Base-by-base conservation (phyloP, 441 rosid species). In the Gossypium davidsonii region DNA sequence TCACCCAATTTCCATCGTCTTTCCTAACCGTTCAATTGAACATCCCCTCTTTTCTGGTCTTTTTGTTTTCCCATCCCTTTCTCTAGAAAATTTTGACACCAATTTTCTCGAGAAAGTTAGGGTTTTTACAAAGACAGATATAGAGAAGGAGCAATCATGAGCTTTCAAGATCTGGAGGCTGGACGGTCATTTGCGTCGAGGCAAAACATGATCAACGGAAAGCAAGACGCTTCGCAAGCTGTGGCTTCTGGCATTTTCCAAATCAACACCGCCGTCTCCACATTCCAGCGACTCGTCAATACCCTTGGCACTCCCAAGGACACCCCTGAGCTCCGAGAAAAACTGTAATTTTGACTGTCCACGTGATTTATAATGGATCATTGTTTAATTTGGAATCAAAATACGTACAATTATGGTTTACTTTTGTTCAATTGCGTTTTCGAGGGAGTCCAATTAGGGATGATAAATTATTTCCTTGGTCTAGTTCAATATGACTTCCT, bases 251-350 rank as follows among this genome's bases (percentile, higher is more conserved):
- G 97, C 42, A 88, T 94, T 17, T 94, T 94, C 84, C 97, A 90
- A 90, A 94, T 94, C 89, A 94, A 88, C 71, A 94, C 98, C 60
- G 86, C 94, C 77, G 97, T 94, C 55, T 87, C 94, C 8, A 87
- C 98, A 1, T 94, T 92, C 80, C 94, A 90, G 53, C 84, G 97
- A 2, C 93, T 91, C 70, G 97, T 92, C 46, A 94, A 94, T 73
- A 89, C 97, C 78, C 96, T 94, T 37, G 97, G 98, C 14, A 94
- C 97, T 63, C 97, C 98, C 23, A 94, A 87, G 83, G 98, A 94
- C 63, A 92, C 94, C 18, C 92, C 97, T 23, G 96, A 91, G 77
- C 97, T 94, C 73, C 97, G 98, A 3, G 94, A 92, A 72, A 94
- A 94, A 85, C 88, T 94, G 98, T n/a, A 15, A 15, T 67, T 67